A percentile compares a stretch with the other conserved stretches of the same genome.
Evolutionary conservation across 1,284 basidiomycete genomes (phyloP).

Genomic region (Cutaneotrichosporon sp.): DNA sequence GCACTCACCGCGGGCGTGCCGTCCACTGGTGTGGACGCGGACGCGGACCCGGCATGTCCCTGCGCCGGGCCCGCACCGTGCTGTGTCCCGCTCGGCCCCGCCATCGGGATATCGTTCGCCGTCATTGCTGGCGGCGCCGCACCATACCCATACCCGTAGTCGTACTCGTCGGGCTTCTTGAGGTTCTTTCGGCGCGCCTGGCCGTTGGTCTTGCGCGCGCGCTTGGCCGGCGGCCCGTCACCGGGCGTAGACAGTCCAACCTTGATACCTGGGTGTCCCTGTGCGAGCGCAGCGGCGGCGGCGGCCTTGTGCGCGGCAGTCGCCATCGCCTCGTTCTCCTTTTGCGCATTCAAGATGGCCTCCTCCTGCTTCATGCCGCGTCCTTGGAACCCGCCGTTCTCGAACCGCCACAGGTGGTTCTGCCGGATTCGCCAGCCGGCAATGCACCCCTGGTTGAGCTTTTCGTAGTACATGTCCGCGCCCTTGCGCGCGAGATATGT

Average conservation of each 20-base stretch:
- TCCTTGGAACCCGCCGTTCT: constrained; percentile 45
- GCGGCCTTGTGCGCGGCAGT: constrained; percentile 42
- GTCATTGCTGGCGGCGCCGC: constrained; percentile 1
- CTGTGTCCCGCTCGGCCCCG: constrained; percentile 4
- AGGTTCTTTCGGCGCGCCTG: constrained; percentile 19
- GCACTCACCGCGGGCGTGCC: not conserved
- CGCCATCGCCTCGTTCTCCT: constrained; percentile 37
- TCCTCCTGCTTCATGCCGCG: constrained; percentile 48
- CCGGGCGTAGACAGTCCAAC: constrained; percentile 30
- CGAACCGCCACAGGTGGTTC: constrained; percentile 46
- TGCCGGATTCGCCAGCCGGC: constrained; percentile 45
- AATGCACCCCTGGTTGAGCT: constrained; percentile 44
- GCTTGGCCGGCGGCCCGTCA: constrained; percentile 11
- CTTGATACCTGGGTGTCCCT: constrained; percentile 44
- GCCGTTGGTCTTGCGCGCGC: constrained; percentile 19
- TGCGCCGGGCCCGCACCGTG: not conserved
- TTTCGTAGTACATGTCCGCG: constrained; percentile 48
- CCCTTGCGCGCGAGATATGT: constrained; percentile 47
- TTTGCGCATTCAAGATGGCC: constrained; percentile 36
- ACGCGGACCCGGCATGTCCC: not conserved
- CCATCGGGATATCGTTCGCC: constrained; percentile 1
- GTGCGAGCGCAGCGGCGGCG: constrained; percentile 41
- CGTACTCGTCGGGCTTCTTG: constrained; percentile 19
- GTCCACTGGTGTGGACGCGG: not conserved
- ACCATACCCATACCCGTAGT: constrained; percentile 5